A percentile compares a stretch with the other conserved stretches of the same genome.
Evolutionary conservation across 1,139 yeast genomes (phyloP).

Genomic region (Protomyces lactucae-debilis): DNA sequence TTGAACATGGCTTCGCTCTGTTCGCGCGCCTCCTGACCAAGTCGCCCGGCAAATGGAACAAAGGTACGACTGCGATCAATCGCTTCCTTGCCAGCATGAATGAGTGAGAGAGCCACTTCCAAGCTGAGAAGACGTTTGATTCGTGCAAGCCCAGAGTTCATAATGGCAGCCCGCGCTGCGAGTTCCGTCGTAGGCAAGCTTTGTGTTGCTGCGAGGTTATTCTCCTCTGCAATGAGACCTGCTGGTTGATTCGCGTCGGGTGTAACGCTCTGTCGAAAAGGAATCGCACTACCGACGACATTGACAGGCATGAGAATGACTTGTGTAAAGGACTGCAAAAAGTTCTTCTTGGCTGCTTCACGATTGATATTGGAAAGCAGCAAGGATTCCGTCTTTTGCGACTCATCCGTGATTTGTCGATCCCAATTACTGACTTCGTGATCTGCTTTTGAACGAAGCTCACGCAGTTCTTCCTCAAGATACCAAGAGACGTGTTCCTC

Average conservation of each 20-base stretch:
- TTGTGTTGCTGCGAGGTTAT: neutral
- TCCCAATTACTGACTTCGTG: slow-evolving; percentile 41
- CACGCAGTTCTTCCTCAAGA: slow-evolving; percentile 42
- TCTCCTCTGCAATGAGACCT: slow-evolving; percentile 28
- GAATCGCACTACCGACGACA: slow-evolving; percentile 33
- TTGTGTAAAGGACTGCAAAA: slow-evolving; percentile 53
- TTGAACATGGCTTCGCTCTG: slow-evolving; percentile 59
- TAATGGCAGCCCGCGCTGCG: slow-evolving; percentile 46
- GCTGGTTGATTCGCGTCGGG: slow-evolving; percentile 7
- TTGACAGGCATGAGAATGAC: slow-evolving; percentile 42
- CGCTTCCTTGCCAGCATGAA: slow-evolving; percentile 42
- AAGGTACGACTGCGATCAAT: slow-evolving; percentile 38
- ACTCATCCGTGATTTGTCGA: slow-evolving; percentile 30
- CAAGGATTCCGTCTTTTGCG: slow-evolving; percentile 40
- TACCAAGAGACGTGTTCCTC: slow-evolving; percentile 45
- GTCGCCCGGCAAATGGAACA: slow-evolving; percentile 38
- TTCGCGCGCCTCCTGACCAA: slow-evolving; percentile 38
- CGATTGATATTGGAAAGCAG: slow-evolving; percentile 45
- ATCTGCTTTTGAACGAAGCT: slow-evolving; percentile 39
- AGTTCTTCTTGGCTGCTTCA: slow-evolving; percentile 46
- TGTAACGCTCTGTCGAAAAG: slow-evolving; percentile 10
- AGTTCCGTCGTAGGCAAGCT: slow-evolving; percentile 43
- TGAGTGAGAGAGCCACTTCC: slow-evolving; percentile 43
- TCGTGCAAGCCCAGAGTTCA: slow-evolving; percentile 43
- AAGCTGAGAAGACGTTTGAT: slow-evolving; percentile 44